Evolutionary conservation across 129 eudicot genomes (phyloP).

Genomic region (Centella asiatica): DNA sequence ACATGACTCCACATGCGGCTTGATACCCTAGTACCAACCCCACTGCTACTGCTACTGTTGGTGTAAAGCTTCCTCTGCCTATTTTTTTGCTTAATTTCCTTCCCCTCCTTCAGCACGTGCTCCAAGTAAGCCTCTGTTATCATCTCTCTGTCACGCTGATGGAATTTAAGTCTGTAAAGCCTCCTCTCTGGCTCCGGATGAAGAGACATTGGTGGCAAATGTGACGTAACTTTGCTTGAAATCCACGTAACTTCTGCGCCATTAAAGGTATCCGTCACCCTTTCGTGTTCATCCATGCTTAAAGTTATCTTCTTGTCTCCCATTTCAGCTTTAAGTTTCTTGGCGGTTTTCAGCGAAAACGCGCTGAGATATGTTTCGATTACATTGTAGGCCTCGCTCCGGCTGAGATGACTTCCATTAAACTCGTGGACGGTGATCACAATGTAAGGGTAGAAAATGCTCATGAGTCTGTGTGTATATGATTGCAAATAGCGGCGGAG

Average conservation of each 20-base stretch:
- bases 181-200: slow-evolving; percentile 13
- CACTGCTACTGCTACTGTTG: slow-evolving; percentile 7
- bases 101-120: slow-evolving; percentile 22
- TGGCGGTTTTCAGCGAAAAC: slow-evolving; percentile 18
- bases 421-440: slow-evolving; percentile 27
- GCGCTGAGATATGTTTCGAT: slow-evolving; percentile 29
- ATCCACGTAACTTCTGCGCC: slow-evolving; percentile 25
- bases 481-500: slow-evolving; percentile 19
- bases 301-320: slow-evolving; percentile 12
- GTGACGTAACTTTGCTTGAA: slow-evolving; percentile 1
- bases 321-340: slow-evolving; percentile 27
- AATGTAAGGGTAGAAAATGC: slow-evolving; percentile 22
- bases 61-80: slow-evolving; percentile 32
- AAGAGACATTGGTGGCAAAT: background rate
- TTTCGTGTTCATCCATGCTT: slow-evolving; percentile 25
- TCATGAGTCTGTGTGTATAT: slow-evolving; percentile 5
- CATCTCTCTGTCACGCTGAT: slow-evolving; percentile 12
- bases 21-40: background rate
- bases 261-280: slow-evolving; percentile 17
- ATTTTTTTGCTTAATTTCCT: slow-evolving; percentile 1
- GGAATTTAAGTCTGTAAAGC: slow-evolving; percentile 20
- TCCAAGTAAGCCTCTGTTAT: slow-evolving; percentile 19
- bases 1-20: slow-evolving; percentile 23
- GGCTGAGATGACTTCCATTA: slow-evolving; percentile 19
- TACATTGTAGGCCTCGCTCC: slow-evolving; percentile 21